Conservation (phyloP, 768 basidiomycete genomes). For the Tulasnella calospora region DNA sequence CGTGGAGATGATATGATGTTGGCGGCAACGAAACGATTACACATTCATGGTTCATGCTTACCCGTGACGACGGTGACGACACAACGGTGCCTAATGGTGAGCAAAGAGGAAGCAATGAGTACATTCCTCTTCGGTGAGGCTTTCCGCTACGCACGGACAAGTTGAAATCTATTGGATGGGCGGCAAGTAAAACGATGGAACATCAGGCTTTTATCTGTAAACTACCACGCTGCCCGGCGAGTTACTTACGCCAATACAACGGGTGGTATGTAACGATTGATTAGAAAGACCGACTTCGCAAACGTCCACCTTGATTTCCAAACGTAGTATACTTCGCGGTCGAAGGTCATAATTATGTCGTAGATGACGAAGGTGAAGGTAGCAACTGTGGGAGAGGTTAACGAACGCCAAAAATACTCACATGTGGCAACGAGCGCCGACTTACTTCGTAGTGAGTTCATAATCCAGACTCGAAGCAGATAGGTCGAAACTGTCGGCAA, state of each 20-base stretch:
- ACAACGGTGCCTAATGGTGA: not conserved
- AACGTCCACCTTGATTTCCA: constrained; percentile 7
- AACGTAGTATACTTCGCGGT: constrained; percentile 14
- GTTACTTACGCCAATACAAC: not conserved
- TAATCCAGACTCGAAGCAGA: not conserved
- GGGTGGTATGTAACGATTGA: constrained; percentile 4
- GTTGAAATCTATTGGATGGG: not conserved
- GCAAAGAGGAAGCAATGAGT: not conserved
- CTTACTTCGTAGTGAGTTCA: not conserved
- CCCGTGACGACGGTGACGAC: not conserved
- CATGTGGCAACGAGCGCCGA: not conserved
- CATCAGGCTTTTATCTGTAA: not conserved
- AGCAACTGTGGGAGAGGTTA: not conserved
- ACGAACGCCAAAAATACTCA: not conserved
- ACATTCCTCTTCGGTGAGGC: not conserved
- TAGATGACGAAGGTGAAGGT: constrained; percentile 13
- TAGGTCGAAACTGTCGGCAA: not conserved
- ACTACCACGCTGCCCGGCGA: not conserved
- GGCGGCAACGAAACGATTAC: not conserved
- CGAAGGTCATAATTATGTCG: constrained; percentile 18
- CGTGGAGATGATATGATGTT: not conserved
- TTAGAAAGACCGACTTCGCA: not conserved
- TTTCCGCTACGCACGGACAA: not conserved
- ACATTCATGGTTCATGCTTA: not conserved
- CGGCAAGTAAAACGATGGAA: not conserved